Conservation (phyloP, 75 land plant genomes). For the Pinus taeda region DNA sequence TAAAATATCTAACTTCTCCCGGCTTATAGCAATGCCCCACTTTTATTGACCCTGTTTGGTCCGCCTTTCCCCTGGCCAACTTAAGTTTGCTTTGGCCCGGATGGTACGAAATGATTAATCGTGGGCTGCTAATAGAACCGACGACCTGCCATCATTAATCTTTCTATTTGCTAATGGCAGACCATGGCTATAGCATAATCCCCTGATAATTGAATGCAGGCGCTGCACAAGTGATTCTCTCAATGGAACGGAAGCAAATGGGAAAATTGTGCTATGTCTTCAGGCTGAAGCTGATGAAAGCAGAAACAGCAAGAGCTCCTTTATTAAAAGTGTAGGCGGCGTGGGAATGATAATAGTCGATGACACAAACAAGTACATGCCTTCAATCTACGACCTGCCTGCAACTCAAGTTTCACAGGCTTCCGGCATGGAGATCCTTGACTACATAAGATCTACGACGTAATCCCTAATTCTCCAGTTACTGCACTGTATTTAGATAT, state of each 20-base stretch:
- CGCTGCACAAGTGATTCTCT: conserved; percentile 17
- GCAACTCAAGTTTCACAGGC: conserved; percentile 22
- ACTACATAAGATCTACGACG: conserved; percentile 27
- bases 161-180: too few species aligned
- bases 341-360: conserved; percentile 30
- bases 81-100: too few species aligned
- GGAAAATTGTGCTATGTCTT: conserved; percentile 33
- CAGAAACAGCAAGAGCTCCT: conserved; percentile 5
- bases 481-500: not conserved
- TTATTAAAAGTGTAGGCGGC: conserved; percentile 32
- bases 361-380: conserved; percentile 11
- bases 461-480: conserved; percentile 3
- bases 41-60: too few species aligned
- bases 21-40: too few species aligned
- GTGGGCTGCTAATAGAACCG: too few species aligned
- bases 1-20: too few species aligned
- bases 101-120: too few species aligned
- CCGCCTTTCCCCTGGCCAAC: too few species aligned
- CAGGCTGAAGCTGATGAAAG: not conserved
- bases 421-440: conserved; percentile 21
- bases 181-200: too few species aligned
- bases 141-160: too few species aligned
- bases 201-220: conserved; percentile 8
- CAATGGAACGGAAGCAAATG: conserved; percentile 23
- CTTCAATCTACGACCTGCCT: conserved; percentile 5